Base-by-base conservation (phyloP, 1,139 yeast genomes). In the Candida glucosophila region DNA sequence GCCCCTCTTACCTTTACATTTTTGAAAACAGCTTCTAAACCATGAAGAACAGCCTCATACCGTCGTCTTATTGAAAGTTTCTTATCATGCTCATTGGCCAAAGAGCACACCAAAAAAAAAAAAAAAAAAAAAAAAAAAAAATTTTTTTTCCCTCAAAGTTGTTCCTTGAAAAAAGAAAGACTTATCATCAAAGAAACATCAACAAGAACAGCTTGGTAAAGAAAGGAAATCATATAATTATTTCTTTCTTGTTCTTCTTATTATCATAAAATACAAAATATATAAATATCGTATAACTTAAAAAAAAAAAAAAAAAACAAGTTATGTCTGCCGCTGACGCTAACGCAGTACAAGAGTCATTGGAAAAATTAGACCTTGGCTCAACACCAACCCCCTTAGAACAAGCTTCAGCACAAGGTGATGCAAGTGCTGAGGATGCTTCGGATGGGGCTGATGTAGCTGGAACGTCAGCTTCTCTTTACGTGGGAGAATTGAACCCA, bases 401-500 rank as follows among this genome's bases (percentile, higher is more conserved):
- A 34, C 59, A 46, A 33, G 43, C 64, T 30, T 22, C 29, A n/a
- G 34, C 39, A 19, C 25, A 37, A 20, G 41, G 37, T 22, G 50
- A 42, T 30, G 55, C 43, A 34, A 40, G 45, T 27, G n/a, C n/a
- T n/a, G 47, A 42, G 30, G 58, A 52, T 33, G 29, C 52, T 31
- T 52, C 52, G 35, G 58, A 57, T 27, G 36, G 55, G 15, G 43
- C 53, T 30, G 54, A 50, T 29, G 57, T 59, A 37, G 49, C 66
- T 26, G 77, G 68, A 49, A 68, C 55, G 56, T 71, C 83, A 37
- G 93, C 94, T 43, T 83, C 97, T 29, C 76, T 92, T 49, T 92
- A 92, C 62, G 97, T 90, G 52, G 98, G 98, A 52, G 98, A 90
- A 67, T 78, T 90, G 52, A 93, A 85, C 61, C 83, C 90, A 43